Base-by-base conservation (phyloP, 257 asterid genomes). In the Nicotiana attenuata region DNA sequence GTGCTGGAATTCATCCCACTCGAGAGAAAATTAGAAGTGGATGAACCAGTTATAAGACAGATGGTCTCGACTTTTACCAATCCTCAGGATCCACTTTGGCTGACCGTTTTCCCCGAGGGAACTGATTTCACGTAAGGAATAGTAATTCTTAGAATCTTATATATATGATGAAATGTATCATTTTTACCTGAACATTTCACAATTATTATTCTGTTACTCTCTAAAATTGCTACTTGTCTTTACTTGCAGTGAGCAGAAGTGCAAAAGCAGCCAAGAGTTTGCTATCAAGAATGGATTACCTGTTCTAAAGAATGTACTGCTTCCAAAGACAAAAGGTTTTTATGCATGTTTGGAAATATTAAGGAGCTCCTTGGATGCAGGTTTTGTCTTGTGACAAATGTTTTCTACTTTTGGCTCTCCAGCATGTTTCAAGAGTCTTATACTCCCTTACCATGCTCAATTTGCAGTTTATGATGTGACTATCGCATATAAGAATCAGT, bases 21-120 rank as follows among this genome's bases (percentile, higher is more conserved):
- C n/a, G 90, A 84, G 87, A 91, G 98, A 81, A 94, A 91, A 87
- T 94, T 97, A 97, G 95, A 90, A 61, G 90, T 88, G 10, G 98
- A 94, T 86, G 92, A 86, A 77, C 80, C 83, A 56, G 86, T 71
- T 31, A 86, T 94, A 89, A 68, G 69, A 35, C 84, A 85, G 75
- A 92, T 89, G 91, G 86, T 94, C 15, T 88, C 89, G 3, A 84
- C 85, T 3, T 94, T 91, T 16, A 89, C 60, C 77, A 91, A 91
- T 84, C 91, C 92, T 56, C 86, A 60, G 20, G 95, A 91, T 87
- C 90, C 91, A 67, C 88, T 94, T 31, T 94, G 98, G 98, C 97
- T 94, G 80, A 97, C 91, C 77, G 83, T 94, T 84, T 94, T 94
- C 73, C 98, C 98, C 0, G 98, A 94, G 90, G 98, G 97, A 89